A percentile compares a stretch with the other conserved stretches of the same genome.
Evolutionary conservation across 805 yeast genomes (phyloP).

Genomic region (Saccharomycopsis sp.): DNA sequence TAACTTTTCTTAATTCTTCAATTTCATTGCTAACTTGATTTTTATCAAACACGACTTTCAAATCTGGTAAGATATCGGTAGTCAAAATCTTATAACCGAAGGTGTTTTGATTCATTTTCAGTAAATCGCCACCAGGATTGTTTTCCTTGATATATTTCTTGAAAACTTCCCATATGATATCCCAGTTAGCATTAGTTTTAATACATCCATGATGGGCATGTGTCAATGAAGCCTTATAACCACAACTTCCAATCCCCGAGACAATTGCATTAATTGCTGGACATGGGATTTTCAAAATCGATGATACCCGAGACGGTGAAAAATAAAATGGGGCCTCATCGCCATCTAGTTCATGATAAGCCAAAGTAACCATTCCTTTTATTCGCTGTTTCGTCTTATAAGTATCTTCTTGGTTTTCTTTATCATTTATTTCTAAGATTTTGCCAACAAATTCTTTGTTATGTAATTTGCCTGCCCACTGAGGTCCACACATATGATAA

Average conservation of each 20-base stretch:
- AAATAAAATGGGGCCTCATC: constrained; percentile 75
- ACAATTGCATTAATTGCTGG: constrained; percentile 68
- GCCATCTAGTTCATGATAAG: constrained; percentile 53
- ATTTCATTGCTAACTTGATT: constrained; percentile 50
- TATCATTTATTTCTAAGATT: constrained; percentile 48
- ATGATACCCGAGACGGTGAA: constrained; percentile 68
- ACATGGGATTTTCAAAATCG: constrained; percentile 72
- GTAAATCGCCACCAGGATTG: constrained; percentile 33
- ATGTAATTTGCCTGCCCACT: constrained; percentile 87
- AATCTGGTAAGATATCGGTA: constrained; percentile 32
- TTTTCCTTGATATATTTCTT: constrained; percentile 50
- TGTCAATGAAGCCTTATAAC: constrained; percentile 75
- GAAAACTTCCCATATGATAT: constrained; percentile 64
- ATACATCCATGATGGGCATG: constrained; percentile 83
- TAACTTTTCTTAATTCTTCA: constrained; percentile 59
- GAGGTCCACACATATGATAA: constrained; percentile 87
- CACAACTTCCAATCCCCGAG: constrained; percentile 79
- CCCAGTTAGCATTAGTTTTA: constrained; percentile 89
- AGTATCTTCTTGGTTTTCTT: constrained; percentile 41
- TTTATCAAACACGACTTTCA: constrained; percentile 49
- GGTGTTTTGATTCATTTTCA: constrained; percentile 41
- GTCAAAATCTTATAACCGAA: constrained; percentile 54
- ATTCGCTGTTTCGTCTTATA: constrained; percentile 82
- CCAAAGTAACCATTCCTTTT: constrained; percentile 87
- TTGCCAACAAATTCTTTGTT: constrained; percentile 56